Evolutionary conservation across 371 early-diverging fungal genomes (phyloP).

Genomic region (Mucor velutinosus): DNA sequence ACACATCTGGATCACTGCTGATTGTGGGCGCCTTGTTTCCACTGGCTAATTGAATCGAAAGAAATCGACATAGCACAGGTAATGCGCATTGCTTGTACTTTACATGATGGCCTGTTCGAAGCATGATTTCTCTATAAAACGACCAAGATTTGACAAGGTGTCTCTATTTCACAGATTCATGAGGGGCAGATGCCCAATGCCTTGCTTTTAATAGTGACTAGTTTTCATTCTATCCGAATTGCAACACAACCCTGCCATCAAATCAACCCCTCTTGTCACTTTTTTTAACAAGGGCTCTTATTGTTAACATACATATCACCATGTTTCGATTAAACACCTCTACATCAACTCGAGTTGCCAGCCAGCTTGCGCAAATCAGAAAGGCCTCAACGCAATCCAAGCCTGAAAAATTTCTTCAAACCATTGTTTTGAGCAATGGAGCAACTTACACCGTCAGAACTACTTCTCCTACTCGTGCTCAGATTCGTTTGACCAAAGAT

Average conservation of each 20-base stretch:
- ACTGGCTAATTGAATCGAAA: background rate
- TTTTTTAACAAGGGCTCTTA: constrained; percentile 11
- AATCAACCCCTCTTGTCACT: background rate
- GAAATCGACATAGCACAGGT: background rate
- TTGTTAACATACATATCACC: background rate
- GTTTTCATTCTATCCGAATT: background rate
- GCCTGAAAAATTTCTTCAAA: constrained; percentile 81
- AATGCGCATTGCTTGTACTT: background rate
- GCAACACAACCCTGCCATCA: background rate
- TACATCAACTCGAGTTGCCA: constrained; percentile 6
- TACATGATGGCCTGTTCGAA: background rate
- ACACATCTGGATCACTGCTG: background rate
- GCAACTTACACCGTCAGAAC: constrained; percentile 82
- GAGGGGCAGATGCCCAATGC: background rate
- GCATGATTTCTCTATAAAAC: background rate
- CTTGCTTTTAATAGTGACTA: background rate
- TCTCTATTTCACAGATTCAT: background rate
- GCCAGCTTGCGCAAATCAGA: constrained; percentile 12
- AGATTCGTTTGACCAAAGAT: constrained; percentile 88
- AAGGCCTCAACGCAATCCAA: constrained; percentile 20
- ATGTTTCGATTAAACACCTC: constrained; percentile 3
- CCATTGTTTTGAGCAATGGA: constrained; percentile 88
- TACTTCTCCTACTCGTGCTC: constrained; percentile 79
- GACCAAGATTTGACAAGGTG: background rate
- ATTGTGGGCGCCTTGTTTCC: background rate